phyloP scores from a whole-genome alignment of 2,329 filamentous ascomycete genomes.

The Huntiella savannae region DNA sequence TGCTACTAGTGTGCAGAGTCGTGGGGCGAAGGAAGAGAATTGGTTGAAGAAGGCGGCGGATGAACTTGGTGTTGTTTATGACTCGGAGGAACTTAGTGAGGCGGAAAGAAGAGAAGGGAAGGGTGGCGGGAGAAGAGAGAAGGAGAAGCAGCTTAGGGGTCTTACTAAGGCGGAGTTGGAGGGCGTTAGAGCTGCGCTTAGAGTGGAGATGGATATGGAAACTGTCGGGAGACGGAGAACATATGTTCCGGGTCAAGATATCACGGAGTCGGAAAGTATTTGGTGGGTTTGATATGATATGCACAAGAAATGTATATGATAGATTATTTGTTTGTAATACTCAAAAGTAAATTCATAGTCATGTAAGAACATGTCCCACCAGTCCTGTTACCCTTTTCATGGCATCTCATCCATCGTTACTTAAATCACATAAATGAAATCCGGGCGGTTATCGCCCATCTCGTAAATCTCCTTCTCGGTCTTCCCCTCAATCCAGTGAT shows the following conservation, averaged over 20 bases:
- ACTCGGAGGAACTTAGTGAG: slow-evolving; percentile 73
- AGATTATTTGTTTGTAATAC: background rate
- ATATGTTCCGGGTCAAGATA: slow-evolving; percentile 47
- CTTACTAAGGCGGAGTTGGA: slow-evolving; percentile 58
- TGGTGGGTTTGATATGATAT: slow-evolving; percentile 7
- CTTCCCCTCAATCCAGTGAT: slow-evolving; percentile 47
- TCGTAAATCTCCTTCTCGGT: slow-evolving; percentile 39
- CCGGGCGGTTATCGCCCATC: slow-evolving; percentile 51
- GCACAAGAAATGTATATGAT: background rate
- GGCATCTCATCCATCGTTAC: background rate
- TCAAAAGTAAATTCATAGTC: background rate
- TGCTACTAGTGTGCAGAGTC: slow-evolving; percentile 67
- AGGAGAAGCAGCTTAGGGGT: slow-evolving; percentile 49
- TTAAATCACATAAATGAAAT: slow-evolving; percentile 50
- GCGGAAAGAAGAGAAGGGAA: slow-evolving; percentile 53
- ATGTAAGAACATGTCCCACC: background rate
- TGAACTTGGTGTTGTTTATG: slow-evolving; percentile 84
- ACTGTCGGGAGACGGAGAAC: slow-evolving; percentile 81
- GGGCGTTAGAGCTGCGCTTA: slow-evolving; percentile 51
- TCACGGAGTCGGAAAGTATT: slow-evolving; percentile 4
- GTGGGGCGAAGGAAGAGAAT: slow-evolving; percentile 62
- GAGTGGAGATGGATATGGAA: slow-evolving; percentile 46
- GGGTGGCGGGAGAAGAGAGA: slow-evolving; percentile 53
- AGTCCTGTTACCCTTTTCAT: background rate
- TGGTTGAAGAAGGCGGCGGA: slow-evolving; percentile 74